Evolutionary conservation across 176 grass and related monocot species (phyloP), one percentile per base, ranked within the genome.

Genomic region (Bonia amplexicaulis): DNA sequence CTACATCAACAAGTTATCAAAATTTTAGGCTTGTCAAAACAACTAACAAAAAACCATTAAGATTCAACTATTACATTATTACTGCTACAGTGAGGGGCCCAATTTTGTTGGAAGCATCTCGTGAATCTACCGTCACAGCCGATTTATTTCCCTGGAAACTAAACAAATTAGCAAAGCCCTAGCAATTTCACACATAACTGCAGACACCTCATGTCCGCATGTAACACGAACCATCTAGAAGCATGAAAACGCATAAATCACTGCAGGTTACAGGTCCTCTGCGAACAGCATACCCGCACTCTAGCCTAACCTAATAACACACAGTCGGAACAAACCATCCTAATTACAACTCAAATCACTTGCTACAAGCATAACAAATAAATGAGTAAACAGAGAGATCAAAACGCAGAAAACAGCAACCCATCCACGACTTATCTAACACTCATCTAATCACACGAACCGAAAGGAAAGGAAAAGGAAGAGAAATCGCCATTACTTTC

Each of bases 401-500:
- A 16, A 16, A 59, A 17, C 6, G 47, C 53, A 31, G n/a, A 45
- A 15, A 27, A 22, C 4, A 29, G 3, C 9, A 15, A 58, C 0
- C 20, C 6, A 17, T 14, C 1, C 1, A 17, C 57, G 16, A 6
- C 39, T 5, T 4, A 66, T 73, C 73, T 49, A 72, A 12, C 41
- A 78, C 7, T 9, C 20, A n/a, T 10, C 45, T 27, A 78, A 67
- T 15, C 26, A 8, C 0, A 60, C 40, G 64, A 76, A 77, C 2
- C 9, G 3, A 29, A 76, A 35, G 19, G 16, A 55, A 66, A 64
- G 1, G 5, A 26, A 35, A 6, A 22, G 58, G 47, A 26, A 7
- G 59, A 29, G 12, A 15, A 19, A 57, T 25, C 0, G 52, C 20
- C n/a, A 48, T 89, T 80, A 89, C 87, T 89, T 89, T 62, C 87